phyloP scores from a whole-genome alignment of 257 asterid genomes.

The Penstemon davidsonii region DNA sequence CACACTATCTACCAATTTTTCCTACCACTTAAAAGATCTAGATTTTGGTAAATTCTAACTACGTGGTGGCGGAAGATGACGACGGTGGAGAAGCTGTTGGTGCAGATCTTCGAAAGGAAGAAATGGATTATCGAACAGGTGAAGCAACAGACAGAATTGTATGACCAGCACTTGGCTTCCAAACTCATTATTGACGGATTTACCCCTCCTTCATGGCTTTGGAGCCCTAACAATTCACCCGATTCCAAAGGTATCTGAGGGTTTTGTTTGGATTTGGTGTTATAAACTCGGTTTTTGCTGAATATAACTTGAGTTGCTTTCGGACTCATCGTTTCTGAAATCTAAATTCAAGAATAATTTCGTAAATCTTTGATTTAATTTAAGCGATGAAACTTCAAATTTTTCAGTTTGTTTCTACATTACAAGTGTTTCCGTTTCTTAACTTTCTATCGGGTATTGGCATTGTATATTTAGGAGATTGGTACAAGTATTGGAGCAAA shows the following conservation, averaged over 20 bases:
- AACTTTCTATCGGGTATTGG: neutral
- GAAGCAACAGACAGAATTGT: constrained; percentile 63
- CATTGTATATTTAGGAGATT: neutral
- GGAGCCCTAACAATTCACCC: constrained; percentile 42
- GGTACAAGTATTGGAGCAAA: too few relatives aligned
- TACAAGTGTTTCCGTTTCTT: too few relatives aligned
- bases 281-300: neutral
- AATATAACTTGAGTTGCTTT: neutral
- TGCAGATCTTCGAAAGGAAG: constrained; percentile 69
- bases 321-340: neutral
- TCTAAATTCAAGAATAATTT: neutral
- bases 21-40: too few relatives aligned
- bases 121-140: constrained; percentile 63
- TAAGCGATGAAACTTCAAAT: too few relatives aligned
- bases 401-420: too few relatives aligned
- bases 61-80: constrained; percentile 41
- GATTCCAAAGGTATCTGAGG: constrained; percentile 44
- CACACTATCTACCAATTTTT: neutral
- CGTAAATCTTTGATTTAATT: too few relatives aligned
- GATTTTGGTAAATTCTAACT: constrained; percentile 20
- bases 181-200: constrained; percentile 68
- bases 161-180: constrained; percentile 72
- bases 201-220: constrained; percentile 82
- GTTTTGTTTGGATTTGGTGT: neutral
- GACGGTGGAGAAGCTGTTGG: constrained; percentile 73